These are phyloP conservation scores for Anethum foeniculum DNA, from an alignment of 140 eudicot genomes.

Conservation along the genomic window DNA sequence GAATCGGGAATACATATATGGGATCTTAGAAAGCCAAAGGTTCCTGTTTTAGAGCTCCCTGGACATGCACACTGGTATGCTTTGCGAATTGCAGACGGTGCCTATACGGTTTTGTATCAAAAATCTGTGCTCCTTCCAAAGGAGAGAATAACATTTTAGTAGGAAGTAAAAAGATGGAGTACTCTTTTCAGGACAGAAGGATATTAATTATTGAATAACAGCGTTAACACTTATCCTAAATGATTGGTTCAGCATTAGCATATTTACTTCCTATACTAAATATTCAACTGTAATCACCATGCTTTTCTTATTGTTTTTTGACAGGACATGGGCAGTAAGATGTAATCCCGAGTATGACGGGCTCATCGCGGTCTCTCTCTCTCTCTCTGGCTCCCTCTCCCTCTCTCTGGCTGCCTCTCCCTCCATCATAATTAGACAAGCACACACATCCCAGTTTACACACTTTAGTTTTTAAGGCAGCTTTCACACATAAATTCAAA, in stretches of 20 bases:
- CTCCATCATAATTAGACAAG: not conserved
- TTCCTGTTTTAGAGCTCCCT: slow-evolving; percentile 84
- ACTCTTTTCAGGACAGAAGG: not conserved
- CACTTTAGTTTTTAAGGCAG: not conserved
- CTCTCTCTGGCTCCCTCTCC: slow-evolving; percentile 26
- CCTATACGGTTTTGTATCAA: not conserved
- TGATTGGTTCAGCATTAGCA: not conserved
- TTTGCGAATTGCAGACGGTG: slow-evolving; percentile 6
- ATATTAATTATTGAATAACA: not conserved
- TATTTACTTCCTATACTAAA: not conserved
- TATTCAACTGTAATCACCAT: not conserved
- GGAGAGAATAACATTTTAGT: not conserved
- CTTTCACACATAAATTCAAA: too few relatives aligned
- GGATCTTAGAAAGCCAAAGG: slow-evolving; percentile 84
- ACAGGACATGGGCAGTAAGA: slow-evolving; percentile 97
- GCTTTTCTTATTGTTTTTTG: not conserved
- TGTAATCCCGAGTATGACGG: slow-evolving; percentile 89
- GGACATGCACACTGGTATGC: slow-evolving; percentile 96
- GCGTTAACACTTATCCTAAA: not conserved
- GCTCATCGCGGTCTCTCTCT: slow-evolving; percentile 58
- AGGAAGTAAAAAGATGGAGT: not conserved
- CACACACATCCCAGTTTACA: not conserved
- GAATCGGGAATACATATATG: slow-evolving; percentile 92
- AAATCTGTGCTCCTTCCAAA: not conserved
- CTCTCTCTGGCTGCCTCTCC: slow-evolving; percentile 6